These are phyloP conservation scores for Fusarium sp. DNA, from an alignment of 2,329 filamentous ascomycete genomes.

Conservation along the genomic window DNA sequence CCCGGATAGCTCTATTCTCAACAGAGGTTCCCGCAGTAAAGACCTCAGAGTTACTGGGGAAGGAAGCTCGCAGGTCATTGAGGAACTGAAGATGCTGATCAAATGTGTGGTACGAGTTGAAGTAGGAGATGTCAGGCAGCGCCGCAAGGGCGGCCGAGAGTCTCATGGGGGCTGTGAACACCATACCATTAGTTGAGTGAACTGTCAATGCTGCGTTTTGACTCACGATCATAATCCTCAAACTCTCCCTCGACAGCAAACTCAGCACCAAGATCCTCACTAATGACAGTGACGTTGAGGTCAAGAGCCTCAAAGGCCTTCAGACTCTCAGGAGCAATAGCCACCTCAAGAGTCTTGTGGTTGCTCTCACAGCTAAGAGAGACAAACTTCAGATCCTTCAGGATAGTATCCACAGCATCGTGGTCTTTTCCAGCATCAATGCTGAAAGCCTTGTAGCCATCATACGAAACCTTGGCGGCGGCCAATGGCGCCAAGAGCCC, in stretches of 20 bases:
- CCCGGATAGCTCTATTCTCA: constrained; percentile 66
- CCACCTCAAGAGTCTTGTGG: constrained; percentile 38
- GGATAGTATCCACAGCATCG: constrained; percentile 20
- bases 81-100: constrained; percentile 62
- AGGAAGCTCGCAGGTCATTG: constrained; percentile 54
- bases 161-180: not conserved
- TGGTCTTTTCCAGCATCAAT: constrained; percentile 32
- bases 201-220: accelerated
- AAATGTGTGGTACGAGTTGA: constrained; percentile 64
- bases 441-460: constrained; percentile 42
- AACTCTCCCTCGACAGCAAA: constrained; percentile 37
- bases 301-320: constrained; percentile 35
- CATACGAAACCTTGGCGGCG: constrained; percentile 34
- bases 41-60: constrained; percentile 59
- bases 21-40: constrained; percentile 60
- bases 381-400: constrained; percentile 34
- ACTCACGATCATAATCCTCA: constrained; percentile 25
- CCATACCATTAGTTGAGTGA: not conserved
- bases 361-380: constrained; percentile 40
- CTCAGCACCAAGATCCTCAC: constrained; percentile 40
- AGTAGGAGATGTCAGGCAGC: constrained; percentile 52
- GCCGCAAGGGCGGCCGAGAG: not conserved
- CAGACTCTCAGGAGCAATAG: constrained; percentile 38
- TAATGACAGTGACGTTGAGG: constrained; percentile 33
- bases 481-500: constrained; percentile 24